phyloP scores from a whole-genome alignment of 441 rosid species.

The Croton setiger region DNA sequence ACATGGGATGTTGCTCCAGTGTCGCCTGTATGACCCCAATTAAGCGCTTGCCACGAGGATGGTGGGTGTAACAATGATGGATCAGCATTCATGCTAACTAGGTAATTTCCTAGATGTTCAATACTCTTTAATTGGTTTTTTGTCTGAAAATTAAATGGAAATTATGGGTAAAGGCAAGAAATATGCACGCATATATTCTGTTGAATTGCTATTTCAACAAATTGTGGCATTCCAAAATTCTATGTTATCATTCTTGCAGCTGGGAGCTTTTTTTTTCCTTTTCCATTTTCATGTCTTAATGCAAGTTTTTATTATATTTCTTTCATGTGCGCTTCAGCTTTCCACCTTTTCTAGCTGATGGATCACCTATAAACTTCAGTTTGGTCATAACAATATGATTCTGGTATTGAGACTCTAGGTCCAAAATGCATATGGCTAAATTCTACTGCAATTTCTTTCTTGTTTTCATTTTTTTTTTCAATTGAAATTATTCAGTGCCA shows the following conservation, averaged over 20 bases:
- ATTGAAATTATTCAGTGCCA: background rate
- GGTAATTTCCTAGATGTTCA: slow-evolving; percentile 1
- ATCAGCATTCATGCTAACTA: background rate
- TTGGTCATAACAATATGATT: background rate
- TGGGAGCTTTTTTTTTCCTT: background rate
- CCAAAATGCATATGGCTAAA: background rate
- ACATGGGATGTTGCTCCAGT: slow-evolving; percentile 1
- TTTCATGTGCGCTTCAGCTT: background rate
- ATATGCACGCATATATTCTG: background rate
- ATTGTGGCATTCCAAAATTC: background rate
- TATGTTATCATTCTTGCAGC: background rate
- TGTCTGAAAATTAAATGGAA: background rate
- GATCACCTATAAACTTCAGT: background rate
- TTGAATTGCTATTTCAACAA: background rate
- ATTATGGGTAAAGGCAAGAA: background rate
- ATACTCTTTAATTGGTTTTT: background rate
- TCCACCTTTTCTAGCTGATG: background rate
- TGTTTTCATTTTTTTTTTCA: background rate
- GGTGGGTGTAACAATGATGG: background rate
- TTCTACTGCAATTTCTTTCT: background rate
- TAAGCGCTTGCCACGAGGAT: background rate
- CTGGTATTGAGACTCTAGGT: background rate
- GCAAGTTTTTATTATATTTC: background rate
- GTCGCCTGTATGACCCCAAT: background rate
- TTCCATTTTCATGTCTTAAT: background rate